Conservation (phyloP, 768 basidiomycete species). For the Naganishia antarctica region DNA sequence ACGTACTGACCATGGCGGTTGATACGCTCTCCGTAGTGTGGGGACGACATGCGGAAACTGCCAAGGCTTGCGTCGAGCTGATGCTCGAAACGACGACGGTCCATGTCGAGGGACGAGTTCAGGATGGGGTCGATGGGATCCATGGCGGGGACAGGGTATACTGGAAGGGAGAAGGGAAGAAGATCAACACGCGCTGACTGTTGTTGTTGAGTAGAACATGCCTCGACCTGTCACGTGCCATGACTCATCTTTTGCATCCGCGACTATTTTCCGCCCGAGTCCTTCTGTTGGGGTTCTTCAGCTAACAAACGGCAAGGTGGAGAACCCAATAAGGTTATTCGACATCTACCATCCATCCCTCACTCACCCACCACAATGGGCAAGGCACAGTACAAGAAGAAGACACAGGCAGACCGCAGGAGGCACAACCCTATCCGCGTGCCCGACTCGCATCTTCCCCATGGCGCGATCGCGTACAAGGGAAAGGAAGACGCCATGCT, state of each 20-base stretch:
- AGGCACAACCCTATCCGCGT: conserved; percentile 89
- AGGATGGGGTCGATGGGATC: conserved; percentile 56
- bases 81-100: conserved; percentile 2
- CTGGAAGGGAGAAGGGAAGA: conserved; percentile 43
- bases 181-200: no score
- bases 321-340: background rate
- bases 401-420: conserved; percentile 69
- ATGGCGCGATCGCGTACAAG: conserved; percentile 59
- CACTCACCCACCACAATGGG: conserved; percentile 61
- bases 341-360: conserved; percentile 29
- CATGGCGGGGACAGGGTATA: conserved; percentile 53
- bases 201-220: background rate
- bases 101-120: conserved; percentile 41
- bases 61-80: conserved; percentile 18
- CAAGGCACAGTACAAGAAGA: conserved; percentile 67
- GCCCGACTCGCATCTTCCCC: conserved; percentile 82
- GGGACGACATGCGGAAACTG: background rate
- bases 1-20: background rate
- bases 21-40: background rate
- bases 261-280: background rate
- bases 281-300: no score
- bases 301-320: no score
- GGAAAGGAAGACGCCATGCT: conserved; percentile 72
- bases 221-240: background rate
- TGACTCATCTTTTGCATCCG: background rate